These are phyloP conservation scores for Candida boleticola DNA, from an alignment of 805 yeast species.

Conservation along the genomic window DNA sequence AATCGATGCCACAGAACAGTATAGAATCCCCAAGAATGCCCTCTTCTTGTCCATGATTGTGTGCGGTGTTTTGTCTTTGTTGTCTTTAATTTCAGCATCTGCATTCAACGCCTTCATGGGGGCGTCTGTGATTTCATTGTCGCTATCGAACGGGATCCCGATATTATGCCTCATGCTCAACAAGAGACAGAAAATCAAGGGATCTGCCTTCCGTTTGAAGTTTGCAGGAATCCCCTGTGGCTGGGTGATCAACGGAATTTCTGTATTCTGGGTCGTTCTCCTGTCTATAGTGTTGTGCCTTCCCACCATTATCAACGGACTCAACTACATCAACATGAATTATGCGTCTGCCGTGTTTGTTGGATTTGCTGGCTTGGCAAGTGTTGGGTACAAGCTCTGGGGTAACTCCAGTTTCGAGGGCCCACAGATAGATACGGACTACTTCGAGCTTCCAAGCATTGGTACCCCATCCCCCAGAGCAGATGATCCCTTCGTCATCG, in stretches of 20 bases:
- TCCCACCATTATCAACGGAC: conserved; percentile 57
- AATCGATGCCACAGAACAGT: conserved; percentile 55
- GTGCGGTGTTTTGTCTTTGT: conserved; percentile 56
- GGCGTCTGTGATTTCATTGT: conserved; percentile 71
- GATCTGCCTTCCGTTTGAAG: conserved; percentile 65
- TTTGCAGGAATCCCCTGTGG: conserved; percentile 43
- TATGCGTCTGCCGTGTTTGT: conserved; percentile 65
- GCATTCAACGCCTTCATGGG: conserved; percentile 86
- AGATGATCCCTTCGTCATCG: conserved; percentile 13
- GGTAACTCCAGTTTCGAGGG: conserved; percentile 63
- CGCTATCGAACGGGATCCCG: conserved; percentile 77
- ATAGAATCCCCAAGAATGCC: conserved; percentile 69
- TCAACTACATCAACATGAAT: conserved; percentile 48
- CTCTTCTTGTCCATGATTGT: conserved; percentile 62
- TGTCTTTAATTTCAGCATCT: conserved; percentile 67
- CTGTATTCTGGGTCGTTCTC: conserved; percentile 58
- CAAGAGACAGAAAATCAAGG: conserved; percentile 58
- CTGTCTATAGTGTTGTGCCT: conserved; percentile 63
- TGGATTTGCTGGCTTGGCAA: conserved; percentile 45
- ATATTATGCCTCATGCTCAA: conserved; percentile 60
- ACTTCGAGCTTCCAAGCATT: conserved; percentile 35
- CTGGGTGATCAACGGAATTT: conserved; percentile 57
- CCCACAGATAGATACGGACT: conserved; percentile 51
- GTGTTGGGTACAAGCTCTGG: conserved; percentile 56
- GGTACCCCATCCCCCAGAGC: conserved; percentile 16